Conservation (phyloP, 371 early-diverging fungal genomes). For the Batrachochytrium dendrobatidis region DNA sequence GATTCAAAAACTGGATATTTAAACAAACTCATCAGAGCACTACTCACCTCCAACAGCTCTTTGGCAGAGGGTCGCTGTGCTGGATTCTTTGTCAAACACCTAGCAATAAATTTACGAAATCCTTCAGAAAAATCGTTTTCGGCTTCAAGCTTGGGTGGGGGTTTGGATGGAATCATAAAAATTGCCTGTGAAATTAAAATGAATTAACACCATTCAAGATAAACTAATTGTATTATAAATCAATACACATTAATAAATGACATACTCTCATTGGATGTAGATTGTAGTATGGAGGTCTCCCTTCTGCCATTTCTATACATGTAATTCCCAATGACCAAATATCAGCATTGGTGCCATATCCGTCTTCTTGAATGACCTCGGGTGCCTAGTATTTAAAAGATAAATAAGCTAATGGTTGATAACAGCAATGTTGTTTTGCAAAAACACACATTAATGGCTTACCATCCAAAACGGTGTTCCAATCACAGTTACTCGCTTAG, state of each 20-base stretch:
- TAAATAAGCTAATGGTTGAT: no score
- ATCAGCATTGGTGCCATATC: conserved; percentile 49
- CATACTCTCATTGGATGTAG: conserved; percentile 48
- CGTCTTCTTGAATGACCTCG: conserved; percentile 49
- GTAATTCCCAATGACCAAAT: conserved; percentile 62
- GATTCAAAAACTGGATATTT: not conserved
- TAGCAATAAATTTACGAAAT: conserved; percentile 46
- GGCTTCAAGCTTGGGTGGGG: conserved; percentile 41
- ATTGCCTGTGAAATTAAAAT: conserved; percentile 18
- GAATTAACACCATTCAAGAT: not conserved
- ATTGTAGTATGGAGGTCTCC: conserved; percentile 47
- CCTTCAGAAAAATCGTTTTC: conserved; percentile 28
- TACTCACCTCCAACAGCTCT: conserved; percentile 35
- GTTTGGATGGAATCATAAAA: conserved; percentile 45
- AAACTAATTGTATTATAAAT: not conserved
- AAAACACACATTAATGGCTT: conserved; percentile 6
- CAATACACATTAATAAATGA: not conserved
- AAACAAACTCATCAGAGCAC: not conserved
- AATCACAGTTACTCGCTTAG: conserved; percentile 53
- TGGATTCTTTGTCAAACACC: conserved; percentile 52
- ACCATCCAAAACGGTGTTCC: conserved; percentile 57
- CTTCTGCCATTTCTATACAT: conserved; percentile 50
- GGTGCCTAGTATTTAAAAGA: conserved; percentile 31
- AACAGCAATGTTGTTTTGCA: no score
- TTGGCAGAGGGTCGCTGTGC: conserved; percentile 44